Evolutionary conservation across 2,329 filamentous ascomycete species (phyloP).

Genomic region (Zymoseptoria crescenta): DNA sequence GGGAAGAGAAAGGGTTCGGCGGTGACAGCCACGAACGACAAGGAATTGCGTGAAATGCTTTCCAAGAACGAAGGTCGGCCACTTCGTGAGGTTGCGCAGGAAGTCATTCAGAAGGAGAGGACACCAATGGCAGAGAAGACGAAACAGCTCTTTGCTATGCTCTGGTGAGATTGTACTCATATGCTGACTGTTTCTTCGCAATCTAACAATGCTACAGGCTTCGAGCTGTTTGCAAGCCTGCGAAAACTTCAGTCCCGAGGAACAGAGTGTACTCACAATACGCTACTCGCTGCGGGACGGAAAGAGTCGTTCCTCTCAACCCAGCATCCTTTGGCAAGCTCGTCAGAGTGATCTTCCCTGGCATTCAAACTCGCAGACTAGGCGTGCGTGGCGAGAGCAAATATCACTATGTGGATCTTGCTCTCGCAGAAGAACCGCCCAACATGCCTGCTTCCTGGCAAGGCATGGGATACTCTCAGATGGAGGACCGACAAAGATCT

Average conservation of each 20-base stretch:
- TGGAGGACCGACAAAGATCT: slow-evolving; percentile 20
- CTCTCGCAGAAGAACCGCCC: slow-evolving; percentile 39
- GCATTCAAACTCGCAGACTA: slow-evolving; percentile 82
- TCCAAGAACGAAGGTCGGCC: slow-evolving; percentile 59
- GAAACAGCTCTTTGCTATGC: slow-evolving; percentile 80
- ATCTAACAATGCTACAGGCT: slow-evolving; percentile 49
- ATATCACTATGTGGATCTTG: slow-evolving; percentile 73
- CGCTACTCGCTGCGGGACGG: slow-evolving; percentile 82
- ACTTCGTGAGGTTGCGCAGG: slow-evolving; percentile 63
- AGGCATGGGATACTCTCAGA: slow-evolving; percentile 11
- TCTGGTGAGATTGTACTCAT: slow-evolving; percentile 57
- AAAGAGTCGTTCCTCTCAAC: slow-evolving; percentile 90
- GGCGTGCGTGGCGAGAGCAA: slow-evolving; percentile 96
- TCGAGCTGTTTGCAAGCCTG: slow-evolving; percentile 61
- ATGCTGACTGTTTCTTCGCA: background rate
- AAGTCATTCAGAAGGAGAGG: slow-evolving; percentile 70
- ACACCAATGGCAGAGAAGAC: slow-evolving; percentile 75
- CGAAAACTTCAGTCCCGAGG: slow-evolving; percentile 79
- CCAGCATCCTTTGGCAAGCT: slow-evolving; percentile 97
- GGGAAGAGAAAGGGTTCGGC: slow-evolving; percentile 50
- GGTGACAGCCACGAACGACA: slow-evolving; percentile 70
- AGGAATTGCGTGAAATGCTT: slow-evolving; percentile 71
- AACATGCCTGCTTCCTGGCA: slow-evolving; percentile 19
- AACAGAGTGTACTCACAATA: slow-evolving; percentile 95
- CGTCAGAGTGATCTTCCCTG: slow-evolving; percentile 90